These are phyloP conservation scores for Claviceps humidiphila DNA, from an alignment of 2,329 filamentous ascomycete species.

Conservation along the genomic window DNA sequence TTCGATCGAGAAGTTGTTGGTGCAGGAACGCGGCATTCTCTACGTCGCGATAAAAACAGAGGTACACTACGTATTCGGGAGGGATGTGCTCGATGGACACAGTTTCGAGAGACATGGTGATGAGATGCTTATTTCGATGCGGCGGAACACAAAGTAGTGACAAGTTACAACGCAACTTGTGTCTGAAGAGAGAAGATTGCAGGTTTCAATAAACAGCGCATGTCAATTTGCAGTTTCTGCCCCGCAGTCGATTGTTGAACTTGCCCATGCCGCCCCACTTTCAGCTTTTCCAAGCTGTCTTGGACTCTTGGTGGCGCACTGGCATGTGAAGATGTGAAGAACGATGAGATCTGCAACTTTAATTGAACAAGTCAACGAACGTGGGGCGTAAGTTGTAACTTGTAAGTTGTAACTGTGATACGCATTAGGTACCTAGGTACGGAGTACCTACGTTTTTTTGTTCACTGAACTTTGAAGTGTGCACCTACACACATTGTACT, in stretches of 20 bases:
- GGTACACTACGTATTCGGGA: constrained; percentile 50
- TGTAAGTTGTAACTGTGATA: too few species aligned
- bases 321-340: not conserved
- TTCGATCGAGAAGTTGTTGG: constrained; percentile 71
- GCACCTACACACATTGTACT: too few species aligned
- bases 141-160: not conserved
- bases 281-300: not conserved
- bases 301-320: not conserved
- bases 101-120: constrained; percentile 38
- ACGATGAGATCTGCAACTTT: too few species aligned
- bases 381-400: too few species aligned
- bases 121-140: not conserved
- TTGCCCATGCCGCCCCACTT: constrained; percentile 2
- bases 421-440: too few species aligned
- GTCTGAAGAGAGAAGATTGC: too few species aligned
- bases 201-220: constrained; percentile 2
- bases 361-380: too few species aligned
- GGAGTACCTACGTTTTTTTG: too few species aligned
- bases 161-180: not conserved
- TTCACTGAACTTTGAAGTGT: too few species aligned
- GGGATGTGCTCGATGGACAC: constrained; percentile 67
- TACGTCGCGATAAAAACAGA: constrained; percentile 64
- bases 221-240: constrained; percentile 1
- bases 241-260: constrained; percentile 1
- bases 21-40: constrained; percentile 67